Conservation (phyloP, 495 filamentous ascomycete genomes). For the Tuber brumale region DNA sequence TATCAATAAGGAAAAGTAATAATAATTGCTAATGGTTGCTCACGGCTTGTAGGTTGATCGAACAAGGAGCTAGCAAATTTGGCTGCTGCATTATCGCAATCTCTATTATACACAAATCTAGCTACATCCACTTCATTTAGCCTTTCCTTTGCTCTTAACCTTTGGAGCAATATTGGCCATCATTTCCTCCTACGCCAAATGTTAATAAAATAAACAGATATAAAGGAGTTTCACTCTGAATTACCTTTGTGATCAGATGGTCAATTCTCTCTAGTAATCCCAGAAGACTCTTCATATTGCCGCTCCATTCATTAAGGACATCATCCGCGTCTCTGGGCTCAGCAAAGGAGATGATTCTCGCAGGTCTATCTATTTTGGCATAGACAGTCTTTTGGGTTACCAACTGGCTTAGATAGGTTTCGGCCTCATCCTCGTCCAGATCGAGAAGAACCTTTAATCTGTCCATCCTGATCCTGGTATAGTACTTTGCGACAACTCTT, state of each 20-base stretch:
- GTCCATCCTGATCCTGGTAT: conserved; percentile 88
- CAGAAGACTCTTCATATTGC: conserved; percentile 94
- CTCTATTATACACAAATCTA: conserved; percentile 38
- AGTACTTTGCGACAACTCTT: conserved; percentile 94
- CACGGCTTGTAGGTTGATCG: background rate
- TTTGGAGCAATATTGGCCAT: conserved; percentile 89
- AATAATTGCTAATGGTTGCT: background rate
- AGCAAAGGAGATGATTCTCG: conserved; percentile 83
- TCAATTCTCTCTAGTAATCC: conserved; percentile 90
- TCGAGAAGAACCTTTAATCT: conserved; percentile 85
- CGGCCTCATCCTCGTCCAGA: conserved; percentile 87
- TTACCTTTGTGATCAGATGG: conserved; percentile 85
- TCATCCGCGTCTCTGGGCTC: conserved; percentile 94
- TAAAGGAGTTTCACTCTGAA: background rate
- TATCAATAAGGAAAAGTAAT: background rate
- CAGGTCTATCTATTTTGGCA: conserved; percentile 93
- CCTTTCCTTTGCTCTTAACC: conserved; percentile 43
- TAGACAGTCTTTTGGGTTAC: conserved; percentile 96
- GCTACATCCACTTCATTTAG: conserved; percentile 18
- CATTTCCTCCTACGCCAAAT: conserved; percentile 71
- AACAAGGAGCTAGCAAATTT: background rate
- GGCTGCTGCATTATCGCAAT: conserved; percentile 7
- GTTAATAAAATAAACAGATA: conserved; percentile 14
- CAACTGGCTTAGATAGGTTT: conserved; percentile 92
- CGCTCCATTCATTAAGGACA: conserved; percentile 96